Evolutionary conservation across 2,329 filamentous ascomycete genomes (phyloP), one percentile per base, ranked within the genome.

Genomic region (Coleophoma cylindrospora): DNA sequence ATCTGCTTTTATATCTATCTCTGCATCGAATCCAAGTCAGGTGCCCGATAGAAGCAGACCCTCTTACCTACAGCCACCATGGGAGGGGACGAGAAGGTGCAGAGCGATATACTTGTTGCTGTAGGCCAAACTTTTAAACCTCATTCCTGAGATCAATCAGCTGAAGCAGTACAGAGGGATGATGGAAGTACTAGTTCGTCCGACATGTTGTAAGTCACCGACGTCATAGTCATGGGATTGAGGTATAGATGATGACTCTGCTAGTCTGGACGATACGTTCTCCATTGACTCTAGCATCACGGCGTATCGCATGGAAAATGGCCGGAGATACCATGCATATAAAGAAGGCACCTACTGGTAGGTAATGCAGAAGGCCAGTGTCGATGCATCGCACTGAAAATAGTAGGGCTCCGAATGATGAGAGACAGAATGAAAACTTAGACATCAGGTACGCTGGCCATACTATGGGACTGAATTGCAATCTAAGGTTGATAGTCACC

Each of bases 301-400:
- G 15, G 49, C 55, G 14, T 64, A 63, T 50, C 60, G 55, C 7
- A 48, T 60, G 14, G 74, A 77, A 51, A 75, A 77, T 50, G 75
- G 75, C 3, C 66, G 75, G 1, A 66, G 74, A 2, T 79, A 78
- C 49, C 75, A 78, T 49, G 66, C 64, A 3, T 71, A 65, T 54
- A 69, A 71, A 45, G 69, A 74, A 34, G 75, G 74, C 1, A 59
- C 68, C 10, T 64, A 64, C 43, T 64, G 60, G 59, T 61, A 40
- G 47, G 51, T 13, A 40, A 27, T 27, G 27, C 9, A 27, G 27
- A 27, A 27, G 9, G 9, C 27, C 27, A 27, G 9, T 6, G 6
- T 27, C 9, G 9, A 27, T 10, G 27, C 27, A 27, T 7, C 27
- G 27, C 4, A 27, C 27, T 27, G 27, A 27, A 6, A 27, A 27